Evolutionary conservation across 2,329 filamentous ascomycete species (phyloP), one percentile per base, ranked within the genome.

Genomic region (Ophiocordyceps robertsii): DNA sequence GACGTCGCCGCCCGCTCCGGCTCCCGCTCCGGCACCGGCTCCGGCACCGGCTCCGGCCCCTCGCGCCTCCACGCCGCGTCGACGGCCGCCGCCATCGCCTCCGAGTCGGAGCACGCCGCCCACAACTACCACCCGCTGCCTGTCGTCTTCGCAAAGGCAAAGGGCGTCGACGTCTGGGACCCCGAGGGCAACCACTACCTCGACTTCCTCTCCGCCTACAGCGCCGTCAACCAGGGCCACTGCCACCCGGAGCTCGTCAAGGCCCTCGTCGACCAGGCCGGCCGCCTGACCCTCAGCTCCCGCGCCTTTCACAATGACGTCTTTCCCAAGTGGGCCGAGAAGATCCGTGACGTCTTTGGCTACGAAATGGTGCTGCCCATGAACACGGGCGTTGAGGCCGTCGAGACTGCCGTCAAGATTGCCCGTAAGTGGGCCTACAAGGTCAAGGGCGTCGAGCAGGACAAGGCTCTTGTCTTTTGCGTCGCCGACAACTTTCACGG

Each of bases 101-200:
- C 80, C 42, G 92, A 98, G 68, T 72, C 85, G 56, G 71, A 84
- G 59, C 90, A 77, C 63, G 92, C 92, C 40, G 92, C 92, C 39
- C 92, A 98, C 77, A 98, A 98, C 72, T 98, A 98, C 73, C 89
- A 96, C 65, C 92, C 92, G 14, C 77, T 98, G 3, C 92, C 92
- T 35, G 81, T 98, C 46, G 92, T 95, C 58, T 95, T 96, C 64
- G 74, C 90, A 44, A 78, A 80, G 50, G 92, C 88, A 36, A 75
- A 81, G 54, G 92, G 90, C 39, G 82, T 83, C 57, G 81, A 84
- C 47, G 92, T 96, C 45, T 98, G 92, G 90, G 92, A 98, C 59
- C 92, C 92, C 16, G 92, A 98, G 69, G 88, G 85, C 58, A 84
- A 81, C 54, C 82, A 95, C 63, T 96, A 98, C 65, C 80, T 96